Percentiles rank a stretch among this genome's conserved stretches.
Conservation (phyloP, 257 asterid species). For the Ocimum tenuiflorum region DNA sequence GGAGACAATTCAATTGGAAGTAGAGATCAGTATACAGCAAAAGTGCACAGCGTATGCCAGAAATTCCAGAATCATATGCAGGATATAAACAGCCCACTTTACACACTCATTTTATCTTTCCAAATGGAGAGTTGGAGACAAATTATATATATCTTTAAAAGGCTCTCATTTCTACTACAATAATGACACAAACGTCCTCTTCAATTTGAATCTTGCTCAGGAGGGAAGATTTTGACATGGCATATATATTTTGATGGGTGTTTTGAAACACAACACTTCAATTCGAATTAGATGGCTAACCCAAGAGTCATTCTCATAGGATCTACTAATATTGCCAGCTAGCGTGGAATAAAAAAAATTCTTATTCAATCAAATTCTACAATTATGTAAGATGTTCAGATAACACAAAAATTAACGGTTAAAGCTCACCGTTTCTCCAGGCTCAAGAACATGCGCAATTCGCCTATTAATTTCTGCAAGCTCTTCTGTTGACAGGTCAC, state of each 20-base stretch:
- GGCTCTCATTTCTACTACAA: neutral
- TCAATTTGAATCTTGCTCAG: neutral
- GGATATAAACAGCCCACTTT: neutral
- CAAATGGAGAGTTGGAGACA: neutral
- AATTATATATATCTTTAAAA: neutral
- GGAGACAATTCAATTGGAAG: slow-evolving; percentile 2
- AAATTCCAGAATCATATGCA: neutral
- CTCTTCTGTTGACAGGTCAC: slow-evolving; percentile 63
- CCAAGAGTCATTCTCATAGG: neutral
- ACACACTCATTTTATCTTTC: neutral
- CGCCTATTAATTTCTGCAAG: slow-evolving; percentile 83
- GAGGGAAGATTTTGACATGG: too few species aligned
- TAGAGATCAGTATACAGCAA: neutral
- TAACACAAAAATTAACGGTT: neutral
- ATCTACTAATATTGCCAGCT: neutral
- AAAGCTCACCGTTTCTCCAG: slow-evolving; percentile 75
- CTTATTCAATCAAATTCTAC: neutral
- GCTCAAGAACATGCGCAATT: slow-evolving; percentile 77
- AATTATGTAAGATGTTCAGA: neutral
- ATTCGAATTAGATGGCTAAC: neutral
- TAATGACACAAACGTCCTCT: neutral
- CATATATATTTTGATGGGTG: neutral
- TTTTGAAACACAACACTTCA: neutral
- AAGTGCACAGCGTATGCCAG: neutral
- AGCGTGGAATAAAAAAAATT: neutral